These are phyloP conservation scores for Liriodendron chinense DNA, from an alignment of 164 flowering plant species.

Conservation along the genomic window DNA sequence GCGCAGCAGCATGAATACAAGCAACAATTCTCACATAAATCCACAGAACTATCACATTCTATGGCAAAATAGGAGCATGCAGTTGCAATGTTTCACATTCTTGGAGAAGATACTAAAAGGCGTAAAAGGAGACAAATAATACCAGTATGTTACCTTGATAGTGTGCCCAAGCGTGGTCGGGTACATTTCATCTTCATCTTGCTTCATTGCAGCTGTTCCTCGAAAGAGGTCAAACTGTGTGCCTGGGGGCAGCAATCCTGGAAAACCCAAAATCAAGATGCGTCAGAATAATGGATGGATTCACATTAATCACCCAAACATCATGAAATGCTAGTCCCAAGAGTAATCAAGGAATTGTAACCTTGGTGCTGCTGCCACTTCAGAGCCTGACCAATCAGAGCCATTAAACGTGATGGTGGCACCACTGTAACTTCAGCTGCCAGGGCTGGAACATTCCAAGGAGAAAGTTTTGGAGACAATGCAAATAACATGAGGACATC, in stretches of 20 bases:
- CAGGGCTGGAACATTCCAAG: slow-evolving; percentile 52
- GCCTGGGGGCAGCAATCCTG: slow-evolving; percentile 97
- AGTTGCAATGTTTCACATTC: not conserved
- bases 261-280: slow-evolving; percentile 16
- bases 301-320: not conserved
- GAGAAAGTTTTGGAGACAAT: slow-evolving; percentile 3
- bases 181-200: slow-evolving; percentile 91
- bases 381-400: slow-evolving; percentile 93
- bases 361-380: slow-evolving; percentile 99
- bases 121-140: not conserved
- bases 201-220: slow-evolving; percentile 99
- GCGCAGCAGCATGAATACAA: not conserved
- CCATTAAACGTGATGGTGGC: slow-evolving; percentile 96
- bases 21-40: not conserved
- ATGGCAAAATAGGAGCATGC: not conserved
- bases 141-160: slow-evolving; percentile 55
- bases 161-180: slow-evolving; percentile 84
- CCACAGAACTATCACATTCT: not conserved
- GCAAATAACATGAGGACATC: not conserved
- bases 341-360: slow-evolving; percentile 13
- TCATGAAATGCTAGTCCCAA: not conserved
- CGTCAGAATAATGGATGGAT: not conserved
- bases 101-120: not conserved
- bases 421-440: slow-evolving; percentile 94
- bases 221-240: slow-evolving; percentile 96